Base-by-base conservation (phyloP, 106 monocot genomes). In the Iris macrosiphon region DNA sequence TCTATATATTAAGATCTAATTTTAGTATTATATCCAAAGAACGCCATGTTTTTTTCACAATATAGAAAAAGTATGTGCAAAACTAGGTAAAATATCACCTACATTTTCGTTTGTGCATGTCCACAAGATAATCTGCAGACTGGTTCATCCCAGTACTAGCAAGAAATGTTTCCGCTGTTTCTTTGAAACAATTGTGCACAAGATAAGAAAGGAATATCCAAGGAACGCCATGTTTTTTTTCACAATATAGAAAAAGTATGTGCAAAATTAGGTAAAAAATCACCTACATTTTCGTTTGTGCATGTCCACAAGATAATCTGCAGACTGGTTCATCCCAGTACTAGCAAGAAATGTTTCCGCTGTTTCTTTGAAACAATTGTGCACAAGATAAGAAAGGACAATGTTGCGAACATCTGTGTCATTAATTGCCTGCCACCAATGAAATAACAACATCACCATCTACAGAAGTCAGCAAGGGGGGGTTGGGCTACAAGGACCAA, bases 311-410 rank as follows among this genome's bases (percentile, higher is more conserved):
- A 69, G 75, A 58, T 73, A 82, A 63, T 78, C 79, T 60, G 57
- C 55, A 57, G 89, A 75, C 15, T 85, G 75, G 23, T 89, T 71
- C 71, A 86, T 79, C 28, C 85, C 89, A 13, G 76, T 74, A 43
- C 65, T 75, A 63, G 65, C 7, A 67, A 95, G 67, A 70, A 95
- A 88, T 49, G 89, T 40, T 37, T 95, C 88, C 31, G 95, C 95
- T 39, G 95, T 95, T 65, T 95, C 95, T 40, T 85, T 95, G 82
- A 82, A 95, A 66, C 95, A 95, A 49, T 85, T 95, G 57, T 95
- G 95, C 44, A 89, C 71, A 59, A 95, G 85, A 75, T 95, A 89
- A 16, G 89, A 85, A 32, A 85, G 68, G 26, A 95, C 85, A 69
- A 89, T 79, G 32, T 74, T 79, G 40, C 82, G 64, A 29, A 95